Conservation (phyloP, 202 grass and related monocot species). For the Setaria italica region DNA sequence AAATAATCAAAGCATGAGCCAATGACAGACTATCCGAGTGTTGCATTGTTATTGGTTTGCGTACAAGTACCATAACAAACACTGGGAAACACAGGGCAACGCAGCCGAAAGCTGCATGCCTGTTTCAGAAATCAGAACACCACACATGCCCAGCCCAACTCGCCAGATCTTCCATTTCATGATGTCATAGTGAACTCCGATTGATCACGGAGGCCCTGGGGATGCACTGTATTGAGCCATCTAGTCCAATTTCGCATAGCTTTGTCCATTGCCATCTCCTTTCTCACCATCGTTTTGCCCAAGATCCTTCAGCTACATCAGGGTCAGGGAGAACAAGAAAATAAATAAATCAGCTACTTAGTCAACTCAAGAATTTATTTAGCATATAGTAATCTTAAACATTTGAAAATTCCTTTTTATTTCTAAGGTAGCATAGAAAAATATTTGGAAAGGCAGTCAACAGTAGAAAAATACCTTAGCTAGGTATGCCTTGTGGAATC, state of each 20-base stretch:
- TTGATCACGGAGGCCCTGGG: neutral
- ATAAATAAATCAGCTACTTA: slow-evolving; percentile 32
- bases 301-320: slow-evolving; percentile 51
- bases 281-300: slow-evolving; percentile 35
- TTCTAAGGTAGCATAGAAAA: neutral
- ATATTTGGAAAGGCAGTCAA: neutral
- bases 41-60: slow-evolving; percentile 42
- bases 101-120: neutral
- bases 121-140: slow-evolving; percentile 36
- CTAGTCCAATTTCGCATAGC: slow-evolving; percentile 48
- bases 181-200: neutral
- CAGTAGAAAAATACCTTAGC: slow-evolving; percentile 62
- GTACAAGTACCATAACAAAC: slow-evolving; percentile 37
- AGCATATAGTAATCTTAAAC: neutral
- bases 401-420: neutral
- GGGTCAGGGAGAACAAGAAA: neutral
- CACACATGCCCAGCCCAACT: slow-evolving; percentile 41
- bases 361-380: slow-evolving; percentile 3
- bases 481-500: slow-evolving; percentile 75
- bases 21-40: neutral
- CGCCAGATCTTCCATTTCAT: neutral
- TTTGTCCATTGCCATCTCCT: slow-evolving; percentile 26
- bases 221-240: neutral
- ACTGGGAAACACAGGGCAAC: slow-evolving; percentile 28
- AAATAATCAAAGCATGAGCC: slow-evolving; percentile 10